A percentile compares a stretch with the other conserved stretches of the same genome.
phyloP scores from a whole-genome alignment of 2,329 filamentous ascomycete species.

The Zasmidium cellare region DNA sequence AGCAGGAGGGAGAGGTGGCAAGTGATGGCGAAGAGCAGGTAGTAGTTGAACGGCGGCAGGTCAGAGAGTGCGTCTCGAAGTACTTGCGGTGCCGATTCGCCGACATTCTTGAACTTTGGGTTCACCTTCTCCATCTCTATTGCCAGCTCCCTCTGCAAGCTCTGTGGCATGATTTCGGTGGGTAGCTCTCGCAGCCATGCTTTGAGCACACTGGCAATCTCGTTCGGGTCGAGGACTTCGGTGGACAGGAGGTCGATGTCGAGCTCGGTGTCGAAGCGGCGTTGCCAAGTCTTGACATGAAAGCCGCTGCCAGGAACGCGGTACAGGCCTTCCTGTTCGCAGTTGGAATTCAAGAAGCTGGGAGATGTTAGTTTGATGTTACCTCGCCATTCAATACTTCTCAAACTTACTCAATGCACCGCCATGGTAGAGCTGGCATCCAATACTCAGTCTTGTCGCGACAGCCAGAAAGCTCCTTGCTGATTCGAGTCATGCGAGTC shows the following conservation, averaged over 20 bases:
- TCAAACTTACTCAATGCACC: slow-evolving; percentile 75
- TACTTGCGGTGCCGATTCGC: slow-evolving; percentile 69
- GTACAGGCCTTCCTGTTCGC: slow-evolving; percentile 90
- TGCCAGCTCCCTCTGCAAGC: slow-evolving; percentile 75
- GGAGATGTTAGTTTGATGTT: slow-evolving; percentile 15
- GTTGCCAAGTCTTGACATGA: slow-evolving; percentile 91
- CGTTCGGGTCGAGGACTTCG: slow-evolving; percentile 92
- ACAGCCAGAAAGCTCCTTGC: slow-evolving; percentile 81
- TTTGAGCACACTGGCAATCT: slow-evolving; percentile 93
- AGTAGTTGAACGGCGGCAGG: slow-evolving; percentile 96
- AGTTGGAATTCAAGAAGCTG: slow-evolving; percentile 88
- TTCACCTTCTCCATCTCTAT: slow-evolving; percentile 81
- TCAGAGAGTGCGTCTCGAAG: slow-evolving; percentile 90
- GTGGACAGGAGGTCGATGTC: slow-evolving; percentile 91
- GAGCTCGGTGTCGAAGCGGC: slow-evolving; percentile 76
- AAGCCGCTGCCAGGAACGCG: slow-evolving; percentile 86
- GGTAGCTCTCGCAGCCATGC: slow-evolving; percentile 94
- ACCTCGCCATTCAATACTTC: too few species aligned
- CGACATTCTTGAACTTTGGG: slow-evolving; percentile 64
- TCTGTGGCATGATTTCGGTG: slow-evolving; percentile 88
- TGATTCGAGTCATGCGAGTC: slow-evolving; percentile 86
- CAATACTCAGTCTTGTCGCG: slow-evolving; percentile 96
- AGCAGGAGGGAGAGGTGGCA: slow-evolving; percentile 91
- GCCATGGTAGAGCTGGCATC: slow-evolving; percentile 96
- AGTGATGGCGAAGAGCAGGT: slow-evolving; percentile 94